Conservation (phyloP, 345 rosid species). For the Dipteronia dyeriana region DNA sequence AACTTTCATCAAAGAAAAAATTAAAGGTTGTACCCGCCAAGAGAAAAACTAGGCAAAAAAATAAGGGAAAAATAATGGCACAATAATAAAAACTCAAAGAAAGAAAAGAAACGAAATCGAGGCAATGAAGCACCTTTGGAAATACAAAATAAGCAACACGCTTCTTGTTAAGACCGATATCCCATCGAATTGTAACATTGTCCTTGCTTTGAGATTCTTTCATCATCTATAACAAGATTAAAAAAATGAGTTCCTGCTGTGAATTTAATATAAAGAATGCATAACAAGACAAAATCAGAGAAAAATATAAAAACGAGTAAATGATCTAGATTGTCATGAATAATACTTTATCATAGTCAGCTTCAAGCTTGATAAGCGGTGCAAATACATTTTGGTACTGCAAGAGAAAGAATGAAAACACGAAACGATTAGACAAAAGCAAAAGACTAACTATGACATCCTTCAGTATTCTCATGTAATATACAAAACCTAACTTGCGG, state of each 20-base stretch:
- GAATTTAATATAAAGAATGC: background rate
- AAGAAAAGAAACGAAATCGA: constrained; percentile 3
- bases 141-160: constrained; percentile 92
- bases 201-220: constrained; percentile 99
- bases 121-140: constrained; percentile 67
- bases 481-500: constrained; percentile 10
- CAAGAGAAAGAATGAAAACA: constrained; percentile 29
- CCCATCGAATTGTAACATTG: constrained; percentile 94
- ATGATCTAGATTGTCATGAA: constrained; percentile 4
- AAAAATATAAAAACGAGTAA: background rate
- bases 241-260: constrained; percentile 19
- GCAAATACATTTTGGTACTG: constrained; percentile 99
- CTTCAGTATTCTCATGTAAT: background rate
- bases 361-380: constrained; percentile 98
- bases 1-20: constrained; percentile 14
- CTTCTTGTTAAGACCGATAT: constrained; percentile 97
- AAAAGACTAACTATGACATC: background rate
- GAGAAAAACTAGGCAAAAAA: background rate
- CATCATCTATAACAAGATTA: constrained; percentile 73
- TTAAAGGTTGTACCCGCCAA: constrained; percentile 4
- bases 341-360: constrained; percentile 95
- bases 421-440: constrained; percentile 8
- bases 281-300: background rate
- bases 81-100: constrained; percentile 4
- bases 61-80: background rate